These are phyloP conservation scores for Ogataea dorogensis DNA, from an alignment of 805 yeast species.

Conservation along the genomic window DNA sequence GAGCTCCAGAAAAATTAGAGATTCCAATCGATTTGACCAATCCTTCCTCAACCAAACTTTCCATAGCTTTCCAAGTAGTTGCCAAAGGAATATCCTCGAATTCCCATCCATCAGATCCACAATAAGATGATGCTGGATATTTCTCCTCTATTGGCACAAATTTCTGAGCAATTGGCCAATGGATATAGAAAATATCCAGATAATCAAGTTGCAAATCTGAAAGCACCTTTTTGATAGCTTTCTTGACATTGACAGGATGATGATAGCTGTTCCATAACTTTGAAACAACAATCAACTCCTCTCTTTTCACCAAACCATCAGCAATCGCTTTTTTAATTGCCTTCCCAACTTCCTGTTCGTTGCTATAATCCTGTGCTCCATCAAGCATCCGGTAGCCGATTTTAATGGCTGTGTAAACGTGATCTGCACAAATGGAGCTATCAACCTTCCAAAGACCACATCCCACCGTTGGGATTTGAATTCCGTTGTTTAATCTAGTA, in stretches of 20 bases:
- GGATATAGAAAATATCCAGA: constrained; percentile 80
- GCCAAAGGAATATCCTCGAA: constrained; percentile 66
- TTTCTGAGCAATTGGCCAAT: constrained; percentile 86
- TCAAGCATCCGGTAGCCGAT: constrained; percentile 77
- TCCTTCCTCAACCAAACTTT: constrained; percentile 53
- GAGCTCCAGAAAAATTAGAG: constrained; percentile 72
- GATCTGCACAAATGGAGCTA: constrained; percentile 47
- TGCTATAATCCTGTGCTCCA: constrained; percentile 71
- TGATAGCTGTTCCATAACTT: constrained; percentile 89
- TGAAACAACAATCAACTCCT: constrained; percentile 75
- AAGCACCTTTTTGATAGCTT: constrained; percentile 63
- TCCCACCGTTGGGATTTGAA: constrained; percentile 50
- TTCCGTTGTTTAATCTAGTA: constrained; percentile 32
- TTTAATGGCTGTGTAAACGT: constrained; percentile 77
- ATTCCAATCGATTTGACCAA: constrained; percentile 75
- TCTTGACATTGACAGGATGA: constrained; percentile 67
- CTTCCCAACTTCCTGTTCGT: constrained; percentile 66
- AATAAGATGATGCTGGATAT: constrained; percentile 77
- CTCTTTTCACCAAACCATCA: constrained; percentile 71
- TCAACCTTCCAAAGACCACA: constrained; percentile 60
- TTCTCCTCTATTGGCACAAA: constrained; percentile 75
- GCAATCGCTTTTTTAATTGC: constrained; percentile 55
- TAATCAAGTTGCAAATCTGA: constrained; percentile 73
- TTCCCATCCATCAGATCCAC: constrained; percentile 49
- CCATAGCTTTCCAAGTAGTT: constrained; percentile 78